Conservation (phyloP, 208 protist species). For the Tritrichomonas foetus region DNA sequence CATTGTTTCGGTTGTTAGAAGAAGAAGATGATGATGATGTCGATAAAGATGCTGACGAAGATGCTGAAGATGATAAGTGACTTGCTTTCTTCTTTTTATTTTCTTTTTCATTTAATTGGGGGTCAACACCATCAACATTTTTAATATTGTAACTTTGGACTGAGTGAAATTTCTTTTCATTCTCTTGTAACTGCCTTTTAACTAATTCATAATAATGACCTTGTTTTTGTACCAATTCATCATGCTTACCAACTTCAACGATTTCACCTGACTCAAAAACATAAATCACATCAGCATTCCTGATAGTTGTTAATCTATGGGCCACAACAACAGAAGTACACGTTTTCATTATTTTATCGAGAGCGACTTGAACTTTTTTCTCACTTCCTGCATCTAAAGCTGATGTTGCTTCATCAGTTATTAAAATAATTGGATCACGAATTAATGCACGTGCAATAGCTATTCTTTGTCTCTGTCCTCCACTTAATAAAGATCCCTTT, state of each 20-base stretch:
- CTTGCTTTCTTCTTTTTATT: too few species aligned
- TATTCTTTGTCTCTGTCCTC: conserved; percentile 50
- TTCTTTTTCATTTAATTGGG: too few species aligned
- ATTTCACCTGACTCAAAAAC: background rate
- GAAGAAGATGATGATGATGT: too few species aligned
- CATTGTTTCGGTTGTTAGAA: too few species aligned
- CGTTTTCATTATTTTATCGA: conserved; percentile 65
- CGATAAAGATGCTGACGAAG: too few species aligned
- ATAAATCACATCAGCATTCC: conserved; percentile 56
- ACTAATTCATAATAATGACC: background rate
- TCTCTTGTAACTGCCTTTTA: background rate
- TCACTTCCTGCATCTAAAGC: conserved; percentile 76
- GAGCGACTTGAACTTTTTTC: conserved; percentile 69
- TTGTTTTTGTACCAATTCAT: background rate
- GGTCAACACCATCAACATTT: too few species aligned
- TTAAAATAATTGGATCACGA: background rate
- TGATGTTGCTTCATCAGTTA: too few species aligned
- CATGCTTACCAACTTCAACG: background rate
- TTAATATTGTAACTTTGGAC: too few species aligned
- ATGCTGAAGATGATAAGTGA: too few species aligned
- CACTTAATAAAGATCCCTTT: too few species aligned
- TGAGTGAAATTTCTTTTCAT: too few species aligned
- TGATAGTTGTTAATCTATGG: conserved; percentile 76
- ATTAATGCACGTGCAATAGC: conserved; percentile 1
- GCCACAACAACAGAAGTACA: conserved; percentile 78